Evolutionary conservation across 2,329 filamentous ascomycete genomes (phyloP).

Genomic region (Monosporascus sp.): DNA sequence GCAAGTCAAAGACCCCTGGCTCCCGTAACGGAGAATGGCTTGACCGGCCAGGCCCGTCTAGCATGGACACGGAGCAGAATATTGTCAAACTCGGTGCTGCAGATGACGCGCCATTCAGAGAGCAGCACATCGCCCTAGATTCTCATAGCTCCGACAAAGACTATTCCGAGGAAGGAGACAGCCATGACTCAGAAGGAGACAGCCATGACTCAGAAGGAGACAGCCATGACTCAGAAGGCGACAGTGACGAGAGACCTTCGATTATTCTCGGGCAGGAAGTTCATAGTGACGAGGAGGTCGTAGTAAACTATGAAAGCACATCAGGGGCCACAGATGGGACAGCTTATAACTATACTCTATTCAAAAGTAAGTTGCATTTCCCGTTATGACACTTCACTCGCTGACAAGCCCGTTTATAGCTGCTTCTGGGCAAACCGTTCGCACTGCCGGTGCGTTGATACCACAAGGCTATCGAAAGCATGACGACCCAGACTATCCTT

Average conservation of each 20-base stretch:
- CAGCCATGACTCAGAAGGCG: too few relatives aligned
- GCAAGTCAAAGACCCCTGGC: too few relatives aligned
- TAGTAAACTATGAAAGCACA: not conserved
- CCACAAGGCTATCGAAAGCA: slow-evolving; percentile 27
- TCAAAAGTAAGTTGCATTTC: not conserved
- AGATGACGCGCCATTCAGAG: not conserved
- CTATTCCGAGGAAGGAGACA: not conserved
- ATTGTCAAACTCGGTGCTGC: too few relatives aligned
- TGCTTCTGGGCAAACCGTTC: slow-evolving; percentile 4
- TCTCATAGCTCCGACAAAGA: not conserved
- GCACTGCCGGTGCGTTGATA: slow-evolving; percentile 23
- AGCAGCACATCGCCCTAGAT: not conserved
- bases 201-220: too few relatives aligned
- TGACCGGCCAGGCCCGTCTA: too few relatives aligned
- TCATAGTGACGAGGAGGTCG: not conserved
- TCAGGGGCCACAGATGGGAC: not conserved
- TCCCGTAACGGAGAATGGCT: too few relatives aligned
- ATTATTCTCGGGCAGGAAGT: not conserved
- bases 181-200: too few relatives aligned
- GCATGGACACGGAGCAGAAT: too few relatives aligned
- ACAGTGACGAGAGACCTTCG: not conserved
- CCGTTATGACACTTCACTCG: not conserved
- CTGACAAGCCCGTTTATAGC: slow-evolving; percentile 1
- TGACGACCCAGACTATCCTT: slow-evolving; percentile 17
- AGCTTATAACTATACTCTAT: not conserved